These are phyloP conservation scores for Lichtheimia corymbifera DNA, from an alignment of 371 early-diverging fungal species.

Conservation along the genomic window DNA sequence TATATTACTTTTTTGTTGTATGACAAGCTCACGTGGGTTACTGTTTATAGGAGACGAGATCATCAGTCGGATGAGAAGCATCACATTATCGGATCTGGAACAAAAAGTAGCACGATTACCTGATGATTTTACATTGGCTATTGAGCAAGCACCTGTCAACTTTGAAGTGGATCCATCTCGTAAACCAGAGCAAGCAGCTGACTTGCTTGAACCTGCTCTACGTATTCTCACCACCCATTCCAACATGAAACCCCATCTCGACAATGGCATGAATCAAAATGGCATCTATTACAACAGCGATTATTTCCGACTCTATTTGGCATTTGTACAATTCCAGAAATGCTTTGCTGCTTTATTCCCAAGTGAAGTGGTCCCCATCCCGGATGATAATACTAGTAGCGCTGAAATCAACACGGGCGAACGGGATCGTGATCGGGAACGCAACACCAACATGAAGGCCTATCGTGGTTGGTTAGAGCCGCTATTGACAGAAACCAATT, in stretches of 20 bases:
- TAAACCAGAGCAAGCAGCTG: slow-evolving; percentile 29
- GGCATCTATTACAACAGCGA: slow-evolving; percentile 53
- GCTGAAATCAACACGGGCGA: not conserved
- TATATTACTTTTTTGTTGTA: slow-evolving; percentile 8
- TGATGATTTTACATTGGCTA: slow-evolving; percentile 25
- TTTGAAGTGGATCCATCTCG: slow-evolving; percentile 10
- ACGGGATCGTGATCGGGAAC: slow-evolving; percentile 37
- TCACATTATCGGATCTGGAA: slow-evolving; percentile 40
- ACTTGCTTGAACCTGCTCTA: slow-evolving; percentile 32
- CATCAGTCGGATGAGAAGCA: slow-evolving; percentile 38
- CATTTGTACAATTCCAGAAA: slow-evolving; percentile 47
- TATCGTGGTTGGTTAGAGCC: slow-evolving; percentile 53
- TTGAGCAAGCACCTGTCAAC: slow-evolving; percentile 29
- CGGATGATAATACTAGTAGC: slow-evolving; percentile 1
- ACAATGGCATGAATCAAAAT: slow-evolving; percentile 54
- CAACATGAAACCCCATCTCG: slow-evolving; percentile 50
- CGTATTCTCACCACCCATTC: slow-evolving; percentile 34
- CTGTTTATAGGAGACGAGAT: slow-evolving; percentile 44
- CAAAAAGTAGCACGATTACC: slow-evolving; percentile 39
- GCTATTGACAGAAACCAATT: slow-evolving; percentile 39
- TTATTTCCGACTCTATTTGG: slow-evolving; percentile 45
- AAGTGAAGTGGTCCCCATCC: slow-evolving; percentile 29
- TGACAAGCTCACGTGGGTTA: not conserved
- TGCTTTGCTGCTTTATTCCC: slow-evolving; percentile 39
- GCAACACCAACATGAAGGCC: slow-evolving; percentile 50